Percentiles rank a stretch among this genome's conserved stretches.
phyloP scores from a whole-genome alignment of 2,329 filamentous ascomycete species.

The Arthrinium puccinioides region DNA sequence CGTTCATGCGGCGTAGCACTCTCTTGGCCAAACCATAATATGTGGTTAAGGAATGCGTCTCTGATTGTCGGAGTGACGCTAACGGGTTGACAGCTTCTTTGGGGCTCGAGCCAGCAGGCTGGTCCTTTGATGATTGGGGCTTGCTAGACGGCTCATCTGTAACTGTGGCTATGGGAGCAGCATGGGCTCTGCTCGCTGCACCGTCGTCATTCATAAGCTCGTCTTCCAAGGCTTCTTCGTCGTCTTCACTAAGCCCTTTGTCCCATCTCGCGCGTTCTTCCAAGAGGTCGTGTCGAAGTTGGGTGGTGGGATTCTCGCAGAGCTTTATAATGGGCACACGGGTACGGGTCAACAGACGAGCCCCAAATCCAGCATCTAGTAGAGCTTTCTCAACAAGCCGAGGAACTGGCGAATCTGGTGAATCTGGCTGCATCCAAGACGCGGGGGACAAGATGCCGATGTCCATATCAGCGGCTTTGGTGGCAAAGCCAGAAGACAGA shows the following conservation, averaged over 20 bases:
- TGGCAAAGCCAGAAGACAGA: constrained; percentile 77
- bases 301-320: constrained; percentile 60
- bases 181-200: too few species aligned
- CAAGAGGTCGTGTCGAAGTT: constrained; percentile 53
- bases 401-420: constrained; percentile 56
- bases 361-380: constrained; percentile 65
- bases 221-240: constrained; percentile 28
- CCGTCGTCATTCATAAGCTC: constrained; percentile 18
- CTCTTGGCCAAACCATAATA: constrained; percentile 44
- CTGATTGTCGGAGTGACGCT: constrained; percentile 31
- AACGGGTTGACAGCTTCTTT: constrained; percentile 3
- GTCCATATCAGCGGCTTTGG: constrained; percentile 86
- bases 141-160: constrained; percentile 14
- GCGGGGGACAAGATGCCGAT: constrained; percentile 65
- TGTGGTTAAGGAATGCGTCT: constrained; percentile 31
- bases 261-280: constrained; percentile 69
- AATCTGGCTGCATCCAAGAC: constrained; percentile 46
- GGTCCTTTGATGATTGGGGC: constrained; percentile 10
- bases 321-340: constrained; percentile 84
- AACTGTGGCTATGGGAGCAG: constrained; percentile 3
- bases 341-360: constrained; percentile 69
- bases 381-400: constrained; percentile 69
- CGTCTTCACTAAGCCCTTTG: constrained; percentile 36
- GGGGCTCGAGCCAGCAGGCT: background rate
- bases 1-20: constrained; percentile 39